Evolutionary conservation across 805 yeast genomes (phyloP), one percentile per base, ranked within the genome.

Genomic region (Danielia reshetovae): DNA sequence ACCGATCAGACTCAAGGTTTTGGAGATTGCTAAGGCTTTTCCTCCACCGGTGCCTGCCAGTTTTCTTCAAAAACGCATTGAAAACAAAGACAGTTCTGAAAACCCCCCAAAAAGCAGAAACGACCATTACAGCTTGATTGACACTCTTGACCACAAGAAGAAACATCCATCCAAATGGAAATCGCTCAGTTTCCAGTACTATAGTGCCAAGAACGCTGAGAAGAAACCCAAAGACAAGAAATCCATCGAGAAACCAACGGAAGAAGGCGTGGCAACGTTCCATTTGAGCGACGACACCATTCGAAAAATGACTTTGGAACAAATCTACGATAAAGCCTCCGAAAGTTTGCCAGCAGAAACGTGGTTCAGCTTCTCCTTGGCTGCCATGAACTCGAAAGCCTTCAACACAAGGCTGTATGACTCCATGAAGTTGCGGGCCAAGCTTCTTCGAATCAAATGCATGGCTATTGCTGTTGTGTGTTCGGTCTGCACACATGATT

Each of bases 311-410:
- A 60, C 81, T 0, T 55, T 75, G 16, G 81, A 79, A 42, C 84
- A 83, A 49, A 69, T 84, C 13, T 79, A 68, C 48, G 85, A 81
- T 35, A 74, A 68, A 38, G 88, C 84, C 3, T 52, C 64, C 42
- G 72, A 65, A 24, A 58, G 57, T 8, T 55, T 83, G 13, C 94
- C 96, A 3, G 52, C 69, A 22, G 78, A 78, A n/a, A 66, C 60
- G 24, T 77, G 85, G 78, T 69, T 70, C 38, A 79, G 75, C 23
- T 85, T 81, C 47, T 72, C 80, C 1, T 56, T 81, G 24, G 73
- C 71, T 28, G 81, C 82, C 1, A 61, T 79, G 5, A 65, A 75
- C 19, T 85, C 88, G 1, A 87, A 86, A 56, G 77, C 95, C 0
- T 87, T 85, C 63, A 75, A 74, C 49, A 64, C 71, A 12, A 70